Evolutionary conservation across 2,329 filamentous ascomycete species (phyloP), one percentile per base, ranked within the genome.

Genomic region (Penicillium paneum): DNA sequence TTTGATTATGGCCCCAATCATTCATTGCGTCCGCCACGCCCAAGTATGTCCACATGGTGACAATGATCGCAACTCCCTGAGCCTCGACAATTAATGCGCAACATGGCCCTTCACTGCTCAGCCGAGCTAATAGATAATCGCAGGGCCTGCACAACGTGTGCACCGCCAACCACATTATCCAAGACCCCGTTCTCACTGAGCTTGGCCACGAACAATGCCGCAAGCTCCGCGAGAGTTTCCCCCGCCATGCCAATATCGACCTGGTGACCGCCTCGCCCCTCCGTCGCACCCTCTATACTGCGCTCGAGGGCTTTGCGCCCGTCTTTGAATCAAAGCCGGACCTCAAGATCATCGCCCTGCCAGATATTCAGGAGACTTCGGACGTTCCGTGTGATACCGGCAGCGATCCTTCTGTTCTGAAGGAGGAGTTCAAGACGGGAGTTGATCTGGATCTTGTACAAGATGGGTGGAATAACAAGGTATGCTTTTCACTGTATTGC

Each of bases 131-230:
- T 32, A 26, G 6, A 49, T 26, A 35, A 43, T 41, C 2, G n/a
- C 79, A 90, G 75, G 91, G 90, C 74, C 84, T 83, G 69, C 92
- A 96, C 81, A 96, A 96, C 73, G 82, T 94, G 67, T 79, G 67
- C 59, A 66, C 77, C 26, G 86, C 81, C 58, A 90, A 92, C 74
- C 87, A 92, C 69, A 67, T 76, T 57, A 77, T 96, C 38, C 85
- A 71, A n/a, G 92, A 97, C 68, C 91, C 92, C 1, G 77, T 83
- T 55, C 82, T 96, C 50, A 96, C 92, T 1, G 78, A 83, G 0
- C 79, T 86, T n/a, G 92, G 92, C 64, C 79, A 86, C 68, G 67
- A 84, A 58, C 91, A 97, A 80, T 95, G 91, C 76, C 76, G 73
- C 26, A 70, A 74, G 15, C 84, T 96, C 38, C 74, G 81, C 64